Percentiles rank a stretch among this genome's conserved stretches.
Conservation (phyloP, 345 rosid genomes). For the Gossypium anomalum region DNA sequence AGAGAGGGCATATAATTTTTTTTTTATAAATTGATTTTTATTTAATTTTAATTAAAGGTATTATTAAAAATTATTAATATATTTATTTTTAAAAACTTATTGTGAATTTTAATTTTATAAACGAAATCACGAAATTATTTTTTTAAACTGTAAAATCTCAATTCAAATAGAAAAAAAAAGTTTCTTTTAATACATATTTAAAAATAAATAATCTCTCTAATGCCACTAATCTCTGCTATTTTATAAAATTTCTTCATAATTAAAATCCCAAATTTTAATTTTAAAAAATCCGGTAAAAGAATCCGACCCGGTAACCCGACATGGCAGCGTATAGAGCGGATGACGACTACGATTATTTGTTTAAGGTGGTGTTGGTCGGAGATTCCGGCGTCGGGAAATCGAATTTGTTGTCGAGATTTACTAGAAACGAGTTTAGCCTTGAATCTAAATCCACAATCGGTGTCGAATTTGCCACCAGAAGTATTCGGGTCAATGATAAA, state of each 20-base stretch:
- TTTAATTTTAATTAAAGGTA: too few relatives aligned
- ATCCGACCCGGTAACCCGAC: background rate
- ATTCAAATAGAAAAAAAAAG: too few relatives aligned
- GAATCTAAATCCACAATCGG: constrained; percentile 85
- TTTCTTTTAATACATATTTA: too few relatives aligned
- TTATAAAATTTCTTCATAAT: background rate
- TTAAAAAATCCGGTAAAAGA: background rate
- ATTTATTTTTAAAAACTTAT: too few relatives aligned
- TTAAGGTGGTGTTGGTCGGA: constrained; percentile 75
- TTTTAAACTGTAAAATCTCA: too few relatives aligned
- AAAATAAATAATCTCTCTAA: background rate
- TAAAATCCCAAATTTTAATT: background rate
- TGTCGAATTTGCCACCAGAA: constrained; percentile 80
- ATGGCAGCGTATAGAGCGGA: constrained; percentile 57
- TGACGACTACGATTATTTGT: constrained; percentile 65
- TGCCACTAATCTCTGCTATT: background rate
- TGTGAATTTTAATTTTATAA: too few relatives aligned
- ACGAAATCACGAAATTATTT: too few relatives aligned
- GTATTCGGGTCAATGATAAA: constrained; percentile 62
- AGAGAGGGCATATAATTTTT: too few relatives aligned
- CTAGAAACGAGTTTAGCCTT: constrained; percentile 74
- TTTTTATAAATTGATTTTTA: too few relatives aligned
- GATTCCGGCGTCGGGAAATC: constrained; percentile 87
- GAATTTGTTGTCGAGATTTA: constrained; percentile 62
- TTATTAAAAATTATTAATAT: too few relatives aligned